Evolutionary conservation across 345 rosid species (phyloP), one percentile per base, ranked within the genome.

Genomic region (Lumnitzera littorea): DNA sequence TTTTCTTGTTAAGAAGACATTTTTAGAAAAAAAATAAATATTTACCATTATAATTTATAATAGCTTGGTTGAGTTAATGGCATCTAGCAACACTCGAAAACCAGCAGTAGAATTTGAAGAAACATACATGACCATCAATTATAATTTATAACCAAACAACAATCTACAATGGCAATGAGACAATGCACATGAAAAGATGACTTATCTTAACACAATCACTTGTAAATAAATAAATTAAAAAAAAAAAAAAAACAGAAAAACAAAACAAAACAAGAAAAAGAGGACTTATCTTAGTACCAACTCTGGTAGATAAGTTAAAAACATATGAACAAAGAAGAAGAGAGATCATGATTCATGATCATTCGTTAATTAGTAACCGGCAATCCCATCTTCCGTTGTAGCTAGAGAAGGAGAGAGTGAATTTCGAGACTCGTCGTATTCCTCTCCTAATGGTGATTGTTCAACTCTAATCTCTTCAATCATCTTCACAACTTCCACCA

Each of bases 401-500:
- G 87, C 90, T 13, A 92, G 75, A 27, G 98, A 92, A 46, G 96
- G 96, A 2, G 96, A 92, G 60, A 89, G 70, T 0, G 98, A 91
- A 66, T 78, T 82, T 29, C 95, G 84, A 0, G 98, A 85, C 80
- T 92, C 98, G 46, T 92, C 96, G 52, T 81, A 92, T 20, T 89
- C 96, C 51, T 92, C 98, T 7, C 98, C 96, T 0, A 89, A 60
- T 36, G 96, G 98, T 0, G 98, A 92, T 64, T 92, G 96, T 79
- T 92, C 98, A 57, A 87, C 96, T 63, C 96, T 78, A 53, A 89
- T 84, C 51, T 92, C 96, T 67, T 89, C 91, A 15, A 92, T 76
- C 98, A 92, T 84, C 75, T 85, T 89, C n/a, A 75, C 87, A 51
- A 89, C 96, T 46, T 89, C 87, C 0, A 62, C 72, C 96, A 92